Evolutionary conservation across 805 yeast species (phyloP).

Genomic region (Candida piceae): DNA sequence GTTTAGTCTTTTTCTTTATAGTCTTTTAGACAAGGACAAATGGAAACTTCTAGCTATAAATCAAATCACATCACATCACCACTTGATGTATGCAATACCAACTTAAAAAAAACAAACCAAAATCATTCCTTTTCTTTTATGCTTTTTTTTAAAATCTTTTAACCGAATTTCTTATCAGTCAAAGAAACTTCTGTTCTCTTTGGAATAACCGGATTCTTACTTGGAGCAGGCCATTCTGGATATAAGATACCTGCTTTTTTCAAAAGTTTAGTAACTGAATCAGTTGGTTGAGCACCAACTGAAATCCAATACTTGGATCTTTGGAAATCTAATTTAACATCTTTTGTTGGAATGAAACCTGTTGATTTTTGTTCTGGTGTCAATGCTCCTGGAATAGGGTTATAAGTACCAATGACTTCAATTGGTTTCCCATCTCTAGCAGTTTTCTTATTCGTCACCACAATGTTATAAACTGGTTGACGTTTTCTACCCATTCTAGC

Average conservation of each 20-base stretch:
- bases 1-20: too few relatives aligned
- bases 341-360: constrained; percentile 63
- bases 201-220: constrained; percentile 17
- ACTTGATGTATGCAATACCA: too few relatives aligned
- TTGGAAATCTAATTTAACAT: constrained; percentile 77
- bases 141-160: neutral
- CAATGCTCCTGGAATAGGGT: constrained; percentile 73
- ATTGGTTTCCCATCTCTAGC: constrained; percentile 87
- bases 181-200: constrained; percentile 18
- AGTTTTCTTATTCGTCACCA: constrained; percentile 69
- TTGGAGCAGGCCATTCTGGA: constrained; percentile 54
- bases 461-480: constrained; percentile 87
- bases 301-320: constrained; percentile 96
- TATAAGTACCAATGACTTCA: constrained; percentile 92
- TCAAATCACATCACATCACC: too few relatives aligned
- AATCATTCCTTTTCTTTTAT: constrained; percentile 6
- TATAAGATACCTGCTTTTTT: constrained; percentile 71
- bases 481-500: constrained; percentile 90
- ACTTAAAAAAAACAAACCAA: neutral
- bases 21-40: too few relatives aligned
- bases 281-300: constrained; percentile 94
- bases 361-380: constrained; percentile 53
- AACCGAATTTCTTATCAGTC: constrained; percentile 23
- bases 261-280: constrained; percentile 69
- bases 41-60: too few relatives aligned